Evolutionary conservation across 345 rosid genomes (phyloP).

Genomic region (Physaria fendleri): DNA sequence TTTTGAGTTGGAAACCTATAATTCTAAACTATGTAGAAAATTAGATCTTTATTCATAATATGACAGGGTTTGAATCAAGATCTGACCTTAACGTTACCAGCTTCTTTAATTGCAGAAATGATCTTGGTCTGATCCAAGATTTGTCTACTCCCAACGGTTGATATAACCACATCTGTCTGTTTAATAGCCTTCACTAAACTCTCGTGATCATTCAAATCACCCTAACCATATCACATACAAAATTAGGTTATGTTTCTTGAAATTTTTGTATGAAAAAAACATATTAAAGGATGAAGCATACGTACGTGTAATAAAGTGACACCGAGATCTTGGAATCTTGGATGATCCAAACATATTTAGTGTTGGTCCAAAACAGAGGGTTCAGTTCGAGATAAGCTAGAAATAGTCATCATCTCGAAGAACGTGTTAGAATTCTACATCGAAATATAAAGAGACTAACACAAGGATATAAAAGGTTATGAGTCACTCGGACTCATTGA

Average conservation of each 20-base stretch:
- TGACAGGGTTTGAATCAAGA: background rate
- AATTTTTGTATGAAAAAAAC: background rate
- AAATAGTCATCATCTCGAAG: no score
- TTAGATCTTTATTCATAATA: background rate
- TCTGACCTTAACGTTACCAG: slow-evolving; percentile 33
- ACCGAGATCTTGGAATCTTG: no score
- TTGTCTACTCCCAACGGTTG: slow-evolving; percentile 13
- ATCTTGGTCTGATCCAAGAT: slow-evolving; percentile 26
- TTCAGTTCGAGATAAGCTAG: no score
- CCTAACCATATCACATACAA: slow-evolving; percentile 8
- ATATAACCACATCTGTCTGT: slow-evolving; percentile 35
- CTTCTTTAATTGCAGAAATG: slow-evolving; percentile 37
- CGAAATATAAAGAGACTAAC: no score
- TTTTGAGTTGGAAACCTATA: no score
- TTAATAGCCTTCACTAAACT: slow-evolving; percentile 32
- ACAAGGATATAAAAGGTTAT: no score
- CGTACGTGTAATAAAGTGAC: slow-evolving; percentile 17
- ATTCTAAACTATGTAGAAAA: no score
- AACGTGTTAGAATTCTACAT: no score
- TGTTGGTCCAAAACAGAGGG: no score
- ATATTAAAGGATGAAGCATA: background rate
- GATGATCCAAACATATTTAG: no score
- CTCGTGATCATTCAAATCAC: slow-evolving; percentile 28
- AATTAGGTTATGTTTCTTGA: background rate
- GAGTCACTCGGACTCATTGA: no score